Evolutionary conservation across 2,329 filamentous ascomycete genomes (phyloP).

Genomic region (Plenodomus lindquistii): DNA sequence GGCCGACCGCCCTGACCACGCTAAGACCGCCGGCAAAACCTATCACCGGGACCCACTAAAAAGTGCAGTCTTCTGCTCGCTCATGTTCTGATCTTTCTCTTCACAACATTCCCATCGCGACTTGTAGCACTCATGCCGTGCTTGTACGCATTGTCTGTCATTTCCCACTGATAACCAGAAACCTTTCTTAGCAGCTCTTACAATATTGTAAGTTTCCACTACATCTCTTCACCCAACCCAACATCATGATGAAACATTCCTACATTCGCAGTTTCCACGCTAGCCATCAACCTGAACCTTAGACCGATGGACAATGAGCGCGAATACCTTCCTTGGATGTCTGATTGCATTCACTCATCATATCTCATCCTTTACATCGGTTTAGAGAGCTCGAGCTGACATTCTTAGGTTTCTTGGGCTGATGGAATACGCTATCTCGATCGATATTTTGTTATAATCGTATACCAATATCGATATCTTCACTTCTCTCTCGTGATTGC

Average conservation of each 20-base stretch:
- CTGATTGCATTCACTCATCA: constrained; percentile 52
- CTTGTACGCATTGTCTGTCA: neutral
- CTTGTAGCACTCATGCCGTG: neutral
- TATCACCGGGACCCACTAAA: constrained; percentile 4
- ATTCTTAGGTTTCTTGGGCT: neutral
- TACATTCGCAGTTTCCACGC: constrained; percentile 90
- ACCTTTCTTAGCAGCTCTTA: neutral
- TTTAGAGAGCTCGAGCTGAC: constrained; percentile 5
- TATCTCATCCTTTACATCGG: neutral
- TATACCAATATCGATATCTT: neutral
- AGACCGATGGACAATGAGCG: constrained; percentile 68
- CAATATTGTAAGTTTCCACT: constrained; percentile 15
- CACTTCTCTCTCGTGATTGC: neutral
- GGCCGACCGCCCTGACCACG: neutral
- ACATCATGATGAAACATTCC: constrained; percentile 72
- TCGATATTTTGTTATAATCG: neutral
- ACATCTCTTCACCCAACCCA: constrained; percentile 12
- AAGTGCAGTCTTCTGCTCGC: constrained; percentile 8
- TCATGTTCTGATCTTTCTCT: constrained; percentile 1
- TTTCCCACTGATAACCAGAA: neutral
- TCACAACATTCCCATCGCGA: constrained; percentile 1
- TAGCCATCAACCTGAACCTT: constrained; percentile 69
- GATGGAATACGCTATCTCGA: neutral
- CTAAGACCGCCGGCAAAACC: constrained; percentile 5
- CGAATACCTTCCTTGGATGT: constrained; percentile 74